Conservation (phyloP, 2,329 filamentous ascomycete species). For the Ascochyta clinopodiicola region DNA sequence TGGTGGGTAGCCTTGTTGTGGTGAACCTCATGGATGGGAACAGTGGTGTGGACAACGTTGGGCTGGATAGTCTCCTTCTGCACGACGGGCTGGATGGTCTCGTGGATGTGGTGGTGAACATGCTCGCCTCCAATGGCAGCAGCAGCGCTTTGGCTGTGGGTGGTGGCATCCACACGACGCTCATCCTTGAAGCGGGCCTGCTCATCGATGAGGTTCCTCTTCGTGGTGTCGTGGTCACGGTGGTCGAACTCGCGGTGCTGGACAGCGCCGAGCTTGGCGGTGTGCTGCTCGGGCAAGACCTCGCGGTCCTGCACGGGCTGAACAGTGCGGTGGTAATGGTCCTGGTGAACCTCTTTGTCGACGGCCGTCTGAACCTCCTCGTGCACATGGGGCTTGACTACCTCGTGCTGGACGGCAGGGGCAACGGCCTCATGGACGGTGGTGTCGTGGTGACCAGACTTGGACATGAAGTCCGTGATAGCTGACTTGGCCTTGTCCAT, state of each 20-base stretch:
- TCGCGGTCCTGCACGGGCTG: constrained; percentile 67
- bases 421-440: constrained; percentile 71
- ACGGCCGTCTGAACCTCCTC: constrained; percentile 68
- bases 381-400: constrained; percentile 65
- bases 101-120: constrained; percentile 70
- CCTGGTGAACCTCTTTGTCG: constrained; percentile 73
- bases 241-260: constrained; percentile 69
- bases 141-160: constrained; percentile 56
- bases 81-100: constrained; percentile 73
- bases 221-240: constrained; percentile 56
- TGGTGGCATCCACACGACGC: constrained; percentile 54
- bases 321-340: constrained; percentile 73
- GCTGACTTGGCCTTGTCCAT: constrained; percentile 71
- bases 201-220: constrained; percentile 53
- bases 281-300: constrained; percentile 67
- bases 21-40: constrained; percentile 75
- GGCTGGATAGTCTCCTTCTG: constrained; percentile 73
- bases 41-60: constrained; percentile 72
- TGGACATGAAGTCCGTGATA: constrained; percentile 65
- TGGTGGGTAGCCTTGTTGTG: constrained; percentile 72
- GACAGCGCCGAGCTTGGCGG: constrained; percentile 63
- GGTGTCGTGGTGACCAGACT: constrained; percentile 71
- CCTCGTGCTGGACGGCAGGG: constrained; percentile 66
- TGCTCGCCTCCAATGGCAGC: constrained; percentile 66
- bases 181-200: constrained; percentile 61